Conservation (phyloP, 2,329 filamentous ascomycete genomes). For the Pseudogymnoascus sp. region DNA sequence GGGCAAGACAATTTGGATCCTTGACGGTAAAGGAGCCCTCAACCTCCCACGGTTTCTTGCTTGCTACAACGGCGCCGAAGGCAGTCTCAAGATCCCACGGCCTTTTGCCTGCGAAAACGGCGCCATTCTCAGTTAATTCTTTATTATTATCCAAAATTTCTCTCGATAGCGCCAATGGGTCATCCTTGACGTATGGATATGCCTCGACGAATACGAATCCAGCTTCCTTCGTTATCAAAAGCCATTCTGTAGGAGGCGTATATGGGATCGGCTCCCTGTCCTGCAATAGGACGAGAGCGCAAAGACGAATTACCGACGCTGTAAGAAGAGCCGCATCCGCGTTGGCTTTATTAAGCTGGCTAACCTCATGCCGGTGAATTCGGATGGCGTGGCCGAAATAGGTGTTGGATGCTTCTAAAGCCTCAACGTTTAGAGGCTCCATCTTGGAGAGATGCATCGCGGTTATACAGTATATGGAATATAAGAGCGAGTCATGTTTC, state of each 20-base stretch:
- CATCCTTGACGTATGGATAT: constrained; percentile 14
- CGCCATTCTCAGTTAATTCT: constrained; percentile 4
- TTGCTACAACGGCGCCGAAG: constrained; percentile 9
- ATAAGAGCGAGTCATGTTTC: constrained; percentile 16
- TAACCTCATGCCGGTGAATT: constrained; percentile 16
- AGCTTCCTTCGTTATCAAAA: constrained; percentile 14
- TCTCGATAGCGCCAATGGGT: constrained; percentile 11
- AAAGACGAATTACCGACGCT: constrained; percentile 13
- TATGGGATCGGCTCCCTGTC: constrained; percentile 15
- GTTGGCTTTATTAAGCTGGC: constrained; percentile 12
- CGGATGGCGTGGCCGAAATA: constrained; percentile 18
- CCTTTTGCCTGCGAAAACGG: constrained; percentile 14
- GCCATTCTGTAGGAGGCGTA: constrained; percentile 16
- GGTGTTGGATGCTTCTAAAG: constrained; percentile 12
- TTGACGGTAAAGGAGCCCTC: background rate
- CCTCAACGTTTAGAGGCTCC: constrained; percentile 13
- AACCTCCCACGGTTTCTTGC: constrained; percentile 13
- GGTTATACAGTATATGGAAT: constrained; percentile 18
- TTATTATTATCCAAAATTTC: constrained; percentile 11
- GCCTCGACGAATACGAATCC: constrained; percentile 13
- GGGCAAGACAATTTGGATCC: background rate
- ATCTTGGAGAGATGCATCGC: constrained; percentile 17
- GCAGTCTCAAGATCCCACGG: constrained; percentile 9
- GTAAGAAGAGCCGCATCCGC: constrained; percentile 19
- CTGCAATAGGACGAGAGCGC: constrained; percentile 17